Base-by-base conservation (phyloP, 768 basidiomycete genomes). In the Suillus subalutaceus region DNA sequence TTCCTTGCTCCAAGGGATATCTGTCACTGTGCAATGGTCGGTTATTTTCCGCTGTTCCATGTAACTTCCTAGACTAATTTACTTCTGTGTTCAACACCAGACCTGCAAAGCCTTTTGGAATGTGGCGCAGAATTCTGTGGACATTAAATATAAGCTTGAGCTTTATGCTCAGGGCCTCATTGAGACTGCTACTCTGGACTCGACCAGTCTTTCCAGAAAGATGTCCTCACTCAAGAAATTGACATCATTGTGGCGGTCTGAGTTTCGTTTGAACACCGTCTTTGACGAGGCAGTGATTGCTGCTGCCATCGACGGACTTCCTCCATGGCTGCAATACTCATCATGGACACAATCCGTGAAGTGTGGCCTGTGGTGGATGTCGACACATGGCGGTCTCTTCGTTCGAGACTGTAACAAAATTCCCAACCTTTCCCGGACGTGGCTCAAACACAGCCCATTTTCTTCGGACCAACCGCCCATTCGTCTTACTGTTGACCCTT, bases 301-400 rank as follows among this genome's bases (percentile, higher is more conserved):
- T 53, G 15, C 43, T 44, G 43, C 16, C 43, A 44, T 16, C 18
- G 16, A 44, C 13, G 43, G 18, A 44, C 43, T 7, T 44, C 43
- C 43, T 8, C 18, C 43, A 44, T 18, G 16, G 43, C 43, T 44
- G 18, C 16, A 44, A 18, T 16, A 44, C 6, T 18, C 7, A 44
- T 44, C 43, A 44, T 44, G 43, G 43, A 44, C 16, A 18, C 55
- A 56, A 56, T 56, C 30, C 10, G 10, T 56, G 35, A 56, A 56
- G 32, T 56, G 55, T 56, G 55, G 55, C 20, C 12, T 56, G n/a
- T 37, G 56, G 56, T 57, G 56, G 35, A 37, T 57, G 56, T 20
- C 20, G 20, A 20, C 32, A 48, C 8, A 26, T n/a, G 20, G 7
- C 6, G 20, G 6, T 6, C 35, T 57, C n/a, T 57, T 57, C 6